A percentile compares a stretch with the other conserved stretches of the same genome.
Conservation (phyloP, 257 asterid genomes). For the Eustoma russellianum region DNA sequence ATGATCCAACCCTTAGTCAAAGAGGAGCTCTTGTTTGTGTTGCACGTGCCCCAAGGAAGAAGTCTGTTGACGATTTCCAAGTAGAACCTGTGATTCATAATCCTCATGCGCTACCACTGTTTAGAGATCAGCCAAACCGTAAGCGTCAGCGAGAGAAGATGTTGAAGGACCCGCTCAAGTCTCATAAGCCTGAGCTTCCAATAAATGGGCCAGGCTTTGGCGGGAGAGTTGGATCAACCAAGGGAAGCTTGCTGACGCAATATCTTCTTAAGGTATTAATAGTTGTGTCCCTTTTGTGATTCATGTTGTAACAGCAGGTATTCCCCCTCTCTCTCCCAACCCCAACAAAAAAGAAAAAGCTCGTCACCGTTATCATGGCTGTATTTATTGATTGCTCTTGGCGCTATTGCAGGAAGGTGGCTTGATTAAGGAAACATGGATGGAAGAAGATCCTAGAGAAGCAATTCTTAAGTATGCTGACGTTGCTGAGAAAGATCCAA, state of each 20-base stretch:
- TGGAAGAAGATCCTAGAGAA: conserved; percentile 98
- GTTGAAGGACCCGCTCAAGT: conserved; percentile 84
- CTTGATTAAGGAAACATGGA: conserved; percentile 86
- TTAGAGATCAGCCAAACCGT: conserved; percentile 96
- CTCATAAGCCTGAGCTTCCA: conserved; percentile 95
- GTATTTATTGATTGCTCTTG: background rate
- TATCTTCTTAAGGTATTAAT: conserved; percentile 79
- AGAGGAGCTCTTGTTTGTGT: conserved; percentile 97
- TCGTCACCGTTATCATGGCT: background rate
- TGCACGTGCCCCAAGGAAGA: conserved; percentile 96
- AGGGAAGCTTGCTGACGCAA: conserved; percentile 89
- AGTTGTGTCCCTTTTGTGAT: background rate
- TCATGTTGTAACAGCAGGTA: background rate
- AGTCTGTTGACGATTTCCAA: conserved; percentile 78
- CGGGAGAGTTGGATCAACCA: conserved; percentile 88
- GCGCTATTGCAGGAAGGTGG: conserved; percentile 82
- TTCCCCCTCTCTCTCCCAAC: background rate
- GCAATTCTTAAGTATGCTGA: conserved; percentile 92
- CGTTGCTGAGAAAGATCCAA: conserved; percentile 79
- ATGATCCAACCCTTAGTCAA: conserved; percentile 81
- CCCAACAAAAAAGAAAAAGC: background rate
- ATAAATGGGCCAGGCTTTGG: conserved; percentile 95
- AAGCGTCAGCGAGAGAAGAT: conserved; percentile 91
- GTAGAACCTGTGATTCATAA: conserved; percentile 91
- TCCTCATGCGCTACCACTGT: conserved; percentile 91